Evolutionary conservation across 176 grass and related monocot genomes (phyloP).

Genomic region (Lolium rigidum): DNA sequence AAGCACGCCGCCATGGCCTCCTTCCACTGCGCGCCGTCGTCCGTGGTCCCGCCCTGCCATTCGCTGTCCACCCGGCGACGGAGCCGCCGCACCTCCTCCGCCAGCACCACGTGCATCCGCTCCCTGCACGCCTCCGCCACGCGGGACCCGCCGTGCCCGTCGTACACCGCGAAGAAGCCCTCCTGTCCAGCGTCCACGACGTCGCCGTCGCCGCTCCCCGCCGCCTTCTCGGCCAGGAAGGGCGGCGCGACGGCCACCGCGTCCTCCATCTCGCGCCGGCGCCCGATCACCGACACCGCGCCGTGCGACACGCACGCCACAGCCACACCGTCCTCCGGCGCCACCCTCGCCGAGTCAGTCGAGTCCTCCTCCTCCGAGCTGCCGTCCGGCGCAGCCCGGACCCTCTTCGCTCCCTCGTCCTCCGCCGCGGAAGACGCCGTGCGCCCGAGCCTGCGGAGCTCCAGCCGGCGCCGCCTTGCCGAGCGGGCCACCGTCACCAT

Average conservation of each 20-base stretch:
- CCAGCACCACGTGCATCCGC: constrained; percentile 68
- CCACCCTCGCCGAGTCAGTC: constrained; percentile 21
- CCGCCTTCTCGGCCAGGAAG: not conserved
- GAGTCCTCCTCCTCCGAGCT: not conserved
- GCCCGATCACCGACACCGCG: constrained; percentile 48
- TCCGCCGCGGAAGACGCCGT: not conserved
- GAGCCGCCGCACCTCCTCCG: constrained; percentile 61
- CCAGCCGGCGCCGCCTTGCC: constrained; percentile 31
- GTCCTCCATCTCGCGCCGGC: constrained; percentile 65
- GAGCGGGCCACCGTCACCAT: not conserved
- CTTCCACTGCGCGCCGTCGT: constrained; percentile 41
- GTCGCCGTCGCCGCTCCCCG: not conserved
- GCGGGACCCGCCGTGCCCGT: constrained; percentile 57
- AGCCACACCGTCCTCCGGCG: not conserved
- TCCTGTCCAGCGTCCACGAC: too few relatives aligned
- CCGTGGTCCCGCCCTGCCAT: too few relatives aligned
- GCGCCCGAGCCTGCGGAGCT: constrained; percentile 14
- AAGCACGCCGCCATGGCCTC: constrained; percentile 65
- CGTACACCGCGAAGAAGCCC: constrained; percentile 66
- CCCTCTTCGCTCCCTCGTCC: constrained; percentile 29
- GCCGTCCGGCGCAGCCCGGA: not conserved
- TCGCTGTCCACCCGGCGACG: not conserved
- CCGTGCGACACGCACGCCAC: constrained; percentile 49
- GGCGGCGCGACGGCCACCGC: constrained; percentile 38
- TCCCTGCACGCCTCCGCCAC: constrained; percentile 60